Evolutionary conservation across 1,139 yeast genomes (phyloP).

Genomic region (Zygosaccharomyces sapae): DNA sequence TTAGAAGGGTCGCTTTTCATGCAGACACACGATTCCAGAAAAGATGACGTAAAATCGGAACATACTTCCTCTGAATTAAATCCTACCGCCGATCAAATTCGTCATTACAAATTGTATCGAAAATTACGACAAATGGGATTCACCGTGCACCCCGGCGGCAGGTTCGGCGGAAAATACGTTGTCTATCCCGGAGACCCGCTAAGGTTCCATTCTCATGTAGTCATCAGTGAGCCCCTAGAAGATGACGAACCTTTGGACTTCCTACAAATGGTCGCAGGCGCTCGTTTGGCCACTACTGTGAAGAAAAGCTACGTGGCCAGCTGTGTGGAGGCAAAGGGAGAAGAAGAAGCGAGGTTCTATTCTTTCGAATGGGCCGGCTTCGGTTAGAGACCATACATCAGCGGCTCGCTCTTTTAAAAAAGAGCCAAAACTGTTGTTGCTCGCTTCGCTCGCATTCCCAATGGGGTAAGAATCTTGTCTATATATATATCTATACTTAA

Average conservation of each 20-base stretch:
- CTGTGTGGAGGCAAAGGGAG: constrained; percentile 35
- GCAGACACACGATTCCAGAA: constrained; percentile 1
- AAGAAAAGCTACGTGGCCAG: constrained; percentile 79
- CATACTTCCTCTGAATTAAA: not conserved
- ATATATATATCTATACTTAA: not conserved
- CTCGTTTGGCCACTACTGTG: constrained; percentile 87
- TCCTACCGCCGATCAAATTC: not conserved
- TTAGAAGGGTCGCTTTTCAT: constrained; percentile 8
- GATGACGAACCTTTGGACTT: constrained; percentile 50
- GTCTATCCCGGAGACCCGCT: constrained; percentile 96
- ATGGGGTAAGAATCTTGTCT: not conserved
- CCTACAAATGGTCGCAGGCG: constrained; percentile 67
- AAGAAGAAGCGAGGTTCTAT: constrained; percentile 42
- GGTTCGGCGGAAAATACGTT: constrained; percentile 85
- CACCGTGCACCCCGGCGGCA: constrained; percentile 73
- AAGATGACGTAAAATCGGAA: not conserved
- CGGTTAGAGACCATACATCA: constrained; percentile 41
- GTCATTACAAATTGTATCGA: constrained; percentile 1
- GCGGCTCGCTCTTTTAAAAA: not conserved
- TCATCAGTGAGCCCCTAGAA: constrained; percentile 52
- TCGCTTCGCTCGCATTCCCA: not conserved
- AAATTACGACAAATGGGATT: constrained; percentile 46
- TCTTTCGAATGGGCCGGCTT: constrained; percentile 83
- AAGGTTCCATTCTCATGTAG: constrained; percentile 81
- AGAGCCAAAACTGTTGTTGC: not conserved